These are phyloP conservation scores for Coemansia sp. DNA, from an alignment of 192 early-diverging fungal species.

Conservation along the genomic window DNA sequence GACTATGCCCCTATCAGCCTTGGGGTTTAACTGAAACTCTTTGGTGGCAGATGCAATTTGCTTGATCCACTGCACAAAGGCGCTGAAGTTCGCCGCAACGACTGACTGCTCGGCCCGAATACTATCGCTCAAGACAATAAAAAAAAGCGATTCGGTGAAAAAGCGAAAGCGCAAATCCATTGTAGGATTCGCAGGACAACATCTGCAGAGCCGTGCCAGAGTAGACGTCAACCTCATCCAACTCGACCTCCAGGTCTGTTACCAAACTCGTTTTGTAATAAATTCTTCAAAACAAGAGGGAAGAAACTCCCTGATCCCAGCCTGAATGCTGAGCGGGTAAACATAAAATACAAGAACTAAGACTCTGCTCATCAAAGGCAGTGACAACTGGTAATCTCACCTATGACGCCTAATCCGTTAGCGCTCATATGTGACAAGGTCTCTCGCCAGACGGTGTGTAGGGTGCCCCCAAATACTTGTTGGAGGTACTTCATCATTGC, in stretches of 20 bases:
- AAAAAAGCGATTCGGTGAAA: neutral
- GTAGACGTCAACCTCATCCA: neutral
- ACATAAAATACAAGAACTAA: no score
- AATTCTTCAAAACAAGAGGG: no score
- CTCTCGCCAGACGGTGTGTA: neutral
- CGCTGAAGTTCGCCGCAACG: neutral
- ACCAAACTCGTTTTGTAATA: no score
- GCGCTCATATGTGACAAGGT: no score
- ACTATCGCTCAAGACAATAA: neutral
- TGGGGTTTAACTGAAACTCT: neutral
- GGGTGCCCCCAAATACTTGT: neutral
- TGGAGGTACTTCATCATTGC: no score
- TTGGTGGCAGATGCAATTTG: neutral
- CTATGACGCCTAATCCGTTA: no score
- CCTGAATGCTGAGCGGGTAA: no score
- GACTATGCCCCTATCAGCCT: neutral
- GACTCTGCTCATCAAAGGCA: no score
- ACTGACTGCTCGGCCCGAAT: neutral
- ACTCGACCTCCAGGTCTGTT: neutral
- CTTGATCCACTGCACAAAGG: neutral
- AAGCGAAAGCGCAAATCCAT: neutral
- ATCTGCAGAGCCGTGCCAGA: neutral
- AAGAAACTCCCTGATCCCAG: no score
- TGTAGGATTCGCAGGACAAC: neutral
- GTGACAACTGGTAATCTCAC: no score